Conservation (phyloP, 2,329 filamentous ascomycete species). For the Zalaria obscura region DNA sequence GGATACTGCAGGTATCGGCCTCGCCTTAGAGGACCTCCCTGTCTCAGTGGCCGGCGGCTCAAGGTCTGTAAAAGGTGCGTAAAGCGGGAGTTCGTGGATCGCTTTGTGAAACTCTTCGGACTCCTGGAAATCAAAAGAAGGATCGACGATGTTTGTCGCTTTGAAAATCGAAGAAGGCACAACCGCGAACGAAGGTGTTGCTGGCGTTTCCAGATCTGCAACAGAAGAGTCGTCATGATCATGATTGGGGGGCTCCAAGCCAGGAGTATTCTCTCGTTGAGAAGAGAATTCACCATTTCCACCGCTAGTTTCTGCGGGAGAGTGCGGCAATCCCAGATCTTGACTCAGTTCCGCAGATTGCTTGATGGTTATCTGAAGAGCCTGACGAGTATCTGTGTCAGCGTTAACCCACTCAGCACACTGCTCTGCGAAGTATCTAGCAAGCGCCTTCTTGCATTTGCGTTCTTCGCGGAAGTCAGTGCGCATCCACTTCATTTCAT, state of each 20-base stretch:
- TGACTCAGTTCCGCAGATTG: slow-evolving; percentile 11
- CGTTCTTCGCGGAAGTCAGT: slow-evolving; percentile 90
- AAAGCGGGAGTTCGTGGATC: slow-evolving; percentile 68
- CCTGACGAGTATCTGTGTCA: slow-evolving; percentile 45
- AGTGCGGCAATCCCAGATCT: slow-evolving; percentile 10
- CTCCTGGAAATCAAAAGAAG: slow-evolving; percentile 4
- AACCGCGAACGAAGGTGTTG: slow-evolving; percentile 6
- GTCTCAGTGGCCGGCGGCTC: slow-evolving; percentile 29
- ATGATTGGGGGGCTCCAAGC: slow-evolving; percentile 2
- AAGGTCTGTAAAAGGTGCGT: slow-evolving; percentile 45
- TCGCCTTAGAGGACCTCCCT: slow-evolving; percentile 12
- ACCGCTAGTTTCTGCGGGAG: slow-evolving; percentile 6
- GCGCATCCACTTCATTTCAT: slow-evolving; percentile 96
- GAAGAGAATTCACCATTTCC: slow-evolving; percentile 4
- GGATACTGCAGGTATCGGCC: slow-evolving; percentile 62
- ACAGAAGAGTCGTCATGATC: slow-evolving; percentile 3
- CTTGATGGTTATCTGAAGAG: slow-evolving; percentile 54
- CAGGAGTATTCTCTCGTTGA: slow-evolving; percentile 3
- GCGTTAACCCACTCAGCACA: slow-evolving; percentile 72
- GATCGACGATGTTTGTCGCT: slow-evolving; percentile 6
- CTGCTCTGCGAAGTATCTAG: slow-evolving; percentile 64
- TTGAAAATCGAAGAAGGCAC: slow-evolving; percentile 6
- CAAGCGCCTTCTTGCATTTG: slow-evolving; percentile 80
- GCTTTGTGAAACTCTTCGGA: slow-evolving; percentile 34
- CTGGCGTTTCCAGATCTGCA: slow-evolving; percentile 4